phyloP scores from a whole-genome alignment of 2,329 filamentous ascomycete genomes.

The Paecilomyces sp. region DNA sequence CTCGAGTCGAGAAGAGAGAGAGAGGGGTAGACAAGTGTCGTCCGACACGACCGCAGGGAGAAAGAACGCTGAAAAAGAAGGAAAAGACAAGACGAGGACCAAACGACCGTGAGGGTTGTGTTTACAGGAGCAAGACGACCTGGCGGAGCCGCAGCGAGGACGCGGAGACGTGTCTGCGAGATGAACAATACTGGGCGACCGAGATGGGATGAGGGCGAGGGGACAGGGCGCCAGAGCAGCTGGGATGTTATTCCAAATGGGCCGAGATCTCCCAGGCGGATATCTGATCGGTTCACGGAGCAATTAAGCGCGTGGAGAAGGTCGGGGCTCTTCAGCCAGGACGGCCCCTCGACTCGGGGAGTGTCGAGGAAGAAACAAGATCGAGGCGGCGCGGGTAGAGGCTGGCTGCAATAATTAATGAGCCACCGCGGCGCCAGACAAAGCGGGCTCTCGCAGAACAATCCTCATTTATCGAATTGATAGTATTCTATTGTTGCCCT shows the following conservation, averaged over 20 bases:
- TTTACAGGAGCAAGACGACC: not conserved
- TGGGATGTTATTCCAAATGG: not conserved
- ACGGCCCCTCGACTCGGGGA: not conserved
- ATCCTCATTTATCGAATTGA: not conserved
- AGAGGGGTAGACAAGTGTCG: slow-evolving; percentile 3
- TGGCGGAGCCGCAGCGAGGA: not conserved
- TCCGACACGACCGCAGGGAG: not conserved
- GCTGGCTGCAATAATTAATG: not conserved
- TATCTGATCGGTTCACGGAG: not conserved
- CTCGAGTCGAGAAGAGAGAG: slow-evolving; percentile 2
- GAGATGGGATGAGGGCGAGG: not conserved
- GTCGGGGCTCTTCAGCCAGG: not conserved
- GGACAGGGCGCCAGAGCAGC: not conserved
- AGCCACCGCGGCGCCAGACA: not conserved
- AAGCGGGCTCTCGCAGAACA: not conserved
- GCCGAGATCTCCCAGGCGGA: not conserved
- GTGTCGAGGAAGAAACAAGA: not conserved
- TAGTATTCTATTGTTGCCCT: not conserved
- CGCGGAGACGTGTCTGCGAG: not conserved
- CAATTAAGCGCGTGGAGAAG: not conserved
- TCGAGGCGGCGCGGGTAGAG: not conserved
- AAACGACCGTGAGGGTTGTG: not conserved
- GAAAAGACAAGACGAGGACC: slow-evolving; percentile 6
- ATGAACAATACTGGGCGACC: not conserved
- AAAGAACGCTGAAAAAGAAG: not conserved